These are phyloP conservation scores for Bruguiera sexangula DNA, from an alignment of 345 rosid species.

Conservation along the genomic window DNA sequence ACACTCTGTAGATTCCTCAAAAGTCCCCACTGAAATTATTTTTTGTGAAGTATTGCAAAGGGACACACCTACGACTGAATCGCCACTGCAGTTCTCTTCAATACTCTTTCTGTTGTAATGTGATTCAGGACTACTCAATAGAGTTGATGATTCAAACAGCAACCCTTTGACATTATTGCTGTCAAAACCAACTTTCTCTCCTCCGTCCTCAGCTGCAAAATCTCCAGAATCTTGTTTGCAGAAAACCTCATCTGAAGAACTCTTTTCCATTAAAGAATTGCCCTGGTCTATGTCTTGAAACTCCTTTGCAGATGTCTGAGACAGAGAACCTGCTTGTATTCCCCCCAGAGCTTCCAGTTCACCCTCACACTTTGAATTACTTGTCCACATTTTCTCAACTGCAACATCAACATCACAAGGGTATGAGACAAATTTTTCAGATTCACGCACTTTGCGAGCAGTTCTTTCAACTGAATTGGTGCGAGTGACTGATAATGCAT, in stretches of 20 bases:
- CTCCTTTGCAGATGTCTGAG: conserved; percentile 9
- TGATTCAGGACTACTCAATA: neutral
- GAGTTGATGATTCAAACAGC: conserved; percentile 9
- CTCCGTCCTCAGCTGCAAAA: neutral
- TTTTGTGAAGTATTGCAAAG: neutral
- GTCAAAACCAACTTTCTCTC: neutral
- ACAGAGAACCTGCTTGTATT: conserved; percentile 5
- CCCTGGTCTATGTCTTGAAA: conserved; percentile 4
- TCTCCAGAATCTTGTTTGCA: conserved; percentile 7
- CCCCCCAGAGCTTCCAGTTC: neutral
- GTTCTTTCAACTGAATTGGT: neutral
- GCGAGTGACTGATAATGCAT: neutral
- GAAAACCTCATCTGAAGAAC: neutral
- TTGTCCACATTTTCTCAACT: neutral
- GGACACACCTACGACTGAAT: neutral
- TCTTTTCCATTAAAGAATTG: conserved; percentile 1
- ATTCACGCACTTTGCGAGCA: neutral
- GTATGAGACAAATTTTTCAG: neutral
- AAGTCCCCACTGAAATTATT: neutral
- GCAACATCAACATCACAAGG: conserved; percentile 2
- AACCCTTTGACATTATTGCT: conserved; percentile 3
- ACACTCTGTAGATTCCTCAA: neutral
- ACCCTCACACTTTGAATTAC: conserved; percentile 8
- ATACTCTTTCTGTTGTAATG: conserved; percentile 7
- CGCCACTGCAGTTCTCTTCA: conserved; percentile 1